A percentile compares a stretch with the other conserved stretches of the same genome.
These are phyloP conservation scores for Selaginella moellendorffii DNA, from an alignment of 75 land plant genomes.

Conservation along the genomic window DNA sequence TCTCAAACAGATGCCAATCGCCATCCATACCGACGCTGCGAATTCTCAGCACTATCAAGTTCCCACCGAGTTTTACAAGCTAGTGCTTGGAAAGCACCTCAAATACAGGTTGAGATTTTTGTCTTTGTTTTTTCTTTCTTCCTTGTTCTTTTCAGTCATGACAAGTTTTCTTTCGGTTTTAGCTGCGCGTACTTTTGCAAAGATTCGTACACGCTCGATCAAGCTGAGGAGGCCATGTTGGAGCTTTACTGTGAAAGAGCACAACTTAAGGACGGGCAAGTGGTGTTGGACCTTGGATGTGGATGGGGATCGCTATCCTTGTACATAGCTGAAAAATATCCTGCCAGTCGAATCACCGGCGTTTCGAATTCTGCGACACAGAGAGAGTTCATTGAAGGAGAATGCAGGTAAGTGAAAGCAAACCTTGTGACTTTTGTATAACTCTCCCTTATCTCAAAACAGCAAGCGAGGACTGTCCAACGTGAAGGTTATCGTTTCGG, in stretches of 20 bases:
- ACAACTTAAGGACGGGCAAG: conserved; percentile 66
- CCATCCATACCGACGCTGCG: conserved; percentile 60
- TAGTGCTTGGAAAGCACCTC: conserved; percentile 68
- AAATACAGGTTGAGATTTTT: conserved; percentile 60
- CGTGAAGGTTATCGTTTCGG: conserved; percentile 60
- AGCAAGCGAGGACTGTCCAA: conserved; percentile 39
- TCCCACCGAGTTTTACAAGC: conserved; percentile 75
- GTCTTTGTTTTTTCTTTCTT: not conserved
- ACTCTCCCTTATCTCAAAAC: no score
- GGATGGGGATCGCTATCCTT: conserved; percentile 87
- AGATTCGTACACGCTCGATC: conserved; percentile 45
- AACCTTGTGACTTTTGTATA: no score
- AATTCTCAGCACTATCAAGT: conserved; percentile 84
- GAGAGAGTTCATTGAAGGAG: conserved; percentile 56
- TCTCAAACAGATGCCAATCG: conserved; percentile 75
- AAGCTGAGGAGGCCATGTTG: conserved; percentile 84
- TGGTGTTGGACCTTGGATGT: conserved; percentile 88
- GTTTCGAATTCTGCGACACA: conserved; percentile 84
- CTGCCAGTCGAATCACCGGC: conserved; percentile 58
- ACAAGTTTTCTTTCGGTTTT: conserved; percentile 3
- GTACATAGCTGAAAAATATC: conserved; percentile 61
- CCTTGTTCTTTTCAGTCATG: not conserved
- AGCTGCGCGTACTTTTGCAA: conserved; percentile 63
- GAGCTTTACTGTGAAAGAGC: conserved; percentile 77
- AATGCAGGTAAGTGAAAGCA: conserved; percentile 47